A percentile compares a stretch with the other conserved stretches of the same genome.
phyloP scores from a whole-genome alignment of 768 basidiomycete genomes.

The Lactarius tabidus region DNA sequence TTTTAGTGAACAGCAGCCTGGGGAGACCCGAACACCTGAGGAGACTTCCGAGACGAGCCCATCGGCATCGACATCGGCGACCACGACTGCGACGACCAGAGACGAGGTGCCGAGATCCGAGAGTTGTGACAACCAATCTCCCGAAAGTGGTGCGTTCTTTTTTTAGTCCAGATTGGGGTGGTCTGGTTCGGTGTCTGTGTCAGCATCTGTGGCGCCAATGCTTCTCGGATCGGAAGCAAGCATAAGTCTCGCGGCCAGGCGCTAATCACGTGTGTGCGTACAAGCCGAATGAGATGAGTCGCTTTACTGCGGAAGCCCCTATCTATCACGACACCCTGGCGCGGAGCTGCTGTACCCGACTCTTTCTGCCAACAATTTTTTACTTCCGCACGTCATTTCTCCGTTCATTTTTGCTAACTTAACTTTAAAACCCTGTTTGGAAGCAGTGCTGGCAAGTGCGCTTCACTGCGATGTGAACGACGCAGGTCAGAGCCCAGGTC shows the following conservation, averaged over 20 bases:
- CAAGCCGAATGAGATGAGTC: neutral
- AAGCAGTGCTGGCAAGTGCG: conserved; percentile 19
- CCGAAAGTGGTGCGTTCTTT: conserved; percentile 19
- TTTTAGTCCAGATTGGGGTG: conserved; percentile 6
- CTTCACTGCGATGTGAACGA: conserved; percentile 4
- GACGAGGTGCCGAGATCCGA: conserved; percentile 20
- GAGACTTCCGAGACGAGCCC: conserved; percentile 3
- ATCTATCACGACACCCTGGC: conserved; percentile 6
- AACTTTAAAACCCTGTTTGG: conserved; percentile 22
- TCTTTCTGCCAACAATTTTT: neutral
- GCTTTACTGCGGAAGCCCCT: conserved; percentile 13
- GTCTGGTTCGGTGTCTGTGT: conserved; percentile 8
- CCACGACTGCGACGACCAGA: neutral
- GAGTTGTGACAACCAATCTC: neutral
- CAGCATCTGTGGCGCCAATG: conserved; percentile 7
- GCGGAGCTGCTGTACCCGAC: neutral
- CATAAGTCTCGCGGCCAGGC: conserved; percentile 8
- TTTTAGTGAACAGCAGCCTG: conserved; percentile 12
- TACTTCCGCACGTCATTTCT: conserved; percentile 23
- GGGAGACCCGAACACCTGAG: neutral
- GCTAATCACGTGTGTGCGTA: conserved; percentile 20
- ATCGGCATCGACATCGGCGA: conserved; percentile 4
- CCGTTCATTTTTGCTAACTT: conserved; percentile 9
- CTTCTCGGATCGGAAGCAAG: conserved; percentile 16
- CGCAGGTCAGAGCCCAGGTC: conserved; percentile 7